phyloP scores from a whole-genome alignment of 106 monocot genomes.

The Triglochin maritima region DNA sequence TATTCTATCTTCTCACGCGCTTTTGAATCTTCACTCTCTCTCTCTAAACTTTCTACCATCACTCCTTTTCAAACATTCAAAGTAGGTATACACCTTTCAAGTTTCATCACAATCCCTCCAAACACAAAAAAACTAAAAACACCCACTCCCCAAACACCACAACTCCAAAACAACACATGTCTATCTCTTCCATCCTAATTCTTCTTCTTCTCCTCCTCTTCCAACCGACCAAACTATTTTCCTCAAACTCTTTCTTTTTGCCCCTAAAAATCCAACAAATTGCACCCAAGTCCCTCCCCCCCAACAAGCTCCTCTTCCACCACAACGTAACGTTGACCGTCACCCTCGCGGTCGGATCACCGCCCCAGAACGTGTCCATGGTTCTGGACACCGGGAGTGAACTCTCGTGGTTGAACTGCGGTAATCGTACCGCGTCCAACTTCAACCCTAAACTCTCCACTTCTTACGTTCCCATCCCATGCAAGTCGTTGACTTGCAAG shows the following conservation, averaged over 20 bases:
- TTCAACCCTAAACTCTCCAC: slow-evolving; percentile 40
- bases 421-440: slow-evolving; percentile 1
- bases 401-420: slow-evolving; percentile 92
- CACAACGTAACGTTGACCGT: slow-evolving; percentile 84
- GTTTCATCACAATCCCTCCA: too few species aligned
- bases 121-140: too few species aligned
- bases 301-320: slow-evolving; percentile 74
- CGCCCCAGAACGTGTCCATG: slow-evolving; percentile 89
- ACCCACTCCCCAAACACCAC: too few species aligned
- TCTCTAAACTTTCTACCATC: too few species aligned
- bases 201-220: too few species aligned
- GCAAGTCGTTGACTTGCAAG: slow-evolving; percentile 51
- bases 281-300: slow-evolving; percentile 20
- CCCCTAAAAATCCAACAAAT: slow-evolving; percentile 31
- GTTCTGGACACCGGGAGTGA: slow-evolving; percentile 97
- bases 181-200: too few species aligned
- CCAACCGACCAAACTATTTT: too few species aligned
- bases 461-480: slow-evolving; percentile 45
- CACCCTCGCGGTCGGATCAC: slow-evolving; percentile 70
- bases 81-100: too few species aligned
- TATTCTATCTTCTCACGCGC: too few species aligned
- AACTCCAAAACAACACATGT: too few species aligned
- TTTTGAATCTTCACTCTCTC: too few species aligned
- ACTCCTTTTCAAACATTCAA: too few species aligned
- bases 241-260: slow-evolving; percentile 7